Percentiles rank a stretch among this genome's conserved stretches.
These are phyloP conservation scores for Escovopsis sp. DNA, from an alignment of 2,329 filamentous ascomycete genomes.

Conservation along the genomic window DNA sequence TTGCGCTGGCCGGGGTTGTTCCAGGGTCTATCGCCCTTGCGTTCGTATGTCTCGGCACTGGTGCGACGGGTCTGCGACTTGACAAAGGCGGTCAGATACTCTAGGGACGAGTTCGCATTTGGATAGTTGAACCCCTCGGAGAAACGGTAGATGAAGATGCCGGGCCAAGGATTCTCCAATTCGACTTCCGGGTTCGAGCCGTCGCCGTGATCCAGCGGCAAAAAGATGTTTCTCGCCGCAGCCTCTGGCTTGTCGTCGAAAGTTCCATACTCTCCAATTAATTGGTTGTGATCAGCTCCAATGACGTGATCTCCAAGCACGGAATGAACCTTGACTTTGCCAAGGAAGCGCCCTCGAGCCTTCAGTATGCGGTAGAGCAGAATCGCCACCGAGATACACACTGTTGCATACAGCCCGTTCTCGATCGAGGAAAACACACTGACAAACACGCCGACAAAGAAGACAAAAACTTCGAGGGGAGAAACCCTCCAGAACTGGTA, in stretches of 20 bases:
- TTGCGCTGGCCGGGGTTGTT: constrained; percentile 66
- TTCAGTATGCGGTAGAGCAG: constrained; percentile 74
- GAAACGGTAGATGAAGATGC: constrained; percentile 92
- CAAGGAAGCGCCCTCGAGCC: constrained; percentile 70
- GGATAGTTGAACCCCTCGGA: constrained; percentile 93
- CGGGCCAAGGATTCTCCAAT: constrained; percentile 71
- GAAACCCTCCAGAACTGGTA: constrained; percentile 95
- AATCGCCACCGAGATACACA: constrained; percentile 60
- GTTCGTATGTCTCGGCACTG: constrained; percentile 48
- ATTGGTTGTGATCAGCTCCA: constrained; percentile 39
- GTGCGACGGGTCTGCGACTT: constrained; percentile 62
- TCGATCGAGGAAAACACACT: constrained; percentile 84
- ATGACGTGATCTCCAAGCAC: constrained; percentile 62
- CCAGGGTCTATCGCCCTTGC: constrained; percentile 74
- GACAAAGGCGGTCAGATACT: constrained; percentile 57
- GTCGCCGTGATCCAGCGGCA: constrained; percentile 77
- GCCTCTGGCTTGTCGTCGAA: constrained; percentile 32
- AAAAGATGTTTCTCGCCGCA: constrained; percentile 61
- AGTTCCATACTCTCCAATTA: constrained; percentile 40
- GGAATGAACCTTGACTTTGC: constrained; percentile 52
- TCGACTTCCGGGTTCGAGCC: constrained; percentile 77
- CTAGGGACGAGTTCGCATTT: constrained; percentile 79
- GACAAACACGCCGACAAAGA: constrained; percentile 83
- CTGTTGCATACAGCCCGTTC: constrained; percentile 80
- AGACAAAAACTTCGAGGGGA: constrained; percentile 79